These are phyloP conservation scores for Urochloa ruziziensis DNA, from an alignment of 176 grass and related monocot genomes.

Conservation along the genomic window DNA sequence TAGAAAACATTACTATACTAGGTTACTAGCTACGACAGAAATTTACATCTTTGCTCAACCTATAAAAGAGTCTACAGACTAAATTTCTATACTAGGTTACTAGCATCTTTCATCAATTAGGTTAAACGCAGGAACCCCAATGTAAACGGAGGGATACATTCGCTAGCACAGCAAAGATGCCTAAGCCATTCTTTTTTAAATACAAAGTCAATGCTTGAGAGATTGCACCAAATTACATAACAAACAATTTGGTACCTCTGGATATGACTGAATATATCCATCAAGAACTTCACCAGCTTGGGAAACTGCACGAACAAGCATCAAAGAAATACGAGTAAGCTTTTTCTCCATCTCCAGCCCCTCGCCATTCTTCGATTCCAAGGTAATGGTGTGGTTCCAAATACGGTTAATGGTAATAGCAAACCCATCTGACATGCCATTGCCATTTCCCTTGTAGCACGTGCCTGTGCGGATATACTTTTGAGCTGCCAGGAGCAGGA, in stretches of 20 bases:
- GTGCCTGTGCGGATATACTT: neutral
- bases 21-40: no score
- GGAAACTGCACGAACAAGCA: neutral
- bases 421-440: neutral
- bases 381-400: neutral
- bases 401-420: neutral
- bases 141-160: no score
- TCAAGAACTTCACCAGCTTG: constrained; percentile 27
- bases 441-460: neutral
- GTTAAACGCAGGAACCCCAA: no score
- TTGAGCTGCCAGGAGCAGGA: constrained; percentile 19
- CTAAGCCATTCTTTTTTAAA: no score
- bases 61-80: no score
- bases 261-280: constrained; percentile 11
- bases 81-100: no score
- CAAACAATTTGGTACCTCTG: neutral
- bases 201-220: no score
- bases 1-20: no score
- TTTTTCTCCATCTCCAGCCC: neutral
- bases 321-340: neutral
- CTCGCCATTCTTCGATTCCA: neutral
- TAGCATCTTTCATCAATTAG: no score
- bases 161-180: no score
- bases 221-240: no score
- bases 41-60: no score